phyloP scores from a whole-genome alignment of 345 rosid species.

The Abelmoschus esculentus region DNA sequence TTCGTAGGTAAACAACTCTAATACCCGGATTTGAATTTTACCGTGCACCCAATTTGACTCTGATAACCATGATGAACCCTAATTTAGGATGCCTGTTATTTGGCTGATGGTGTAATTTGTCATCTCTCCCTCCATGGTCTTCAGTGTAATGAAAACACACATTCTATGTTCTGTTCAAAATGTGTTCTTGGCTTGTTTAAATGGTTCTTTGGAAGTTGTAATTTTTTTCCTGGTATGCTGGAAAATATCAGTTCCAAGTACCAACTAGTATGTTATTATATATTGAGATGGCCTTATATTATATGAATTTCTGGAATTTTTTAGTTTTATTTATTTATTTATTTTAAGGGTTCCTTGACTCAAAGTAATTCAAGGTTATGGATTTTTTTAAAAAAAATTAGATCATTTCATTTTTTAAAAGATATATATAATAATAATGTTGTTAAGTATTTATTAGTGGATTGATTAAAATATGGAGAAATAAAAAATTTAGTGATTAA shows the following conservation, averaged over 20 bases:
- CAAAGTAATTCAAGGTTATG: too few species aligned
- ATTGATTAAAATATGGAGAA: too few species aligned
- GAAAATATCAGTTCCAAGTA: neutral
- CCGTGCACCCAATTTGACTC: constrained; percentile 12
- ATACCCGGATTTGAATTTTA: constrained; percentile 7
- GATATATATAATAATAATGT: too few species aligned
- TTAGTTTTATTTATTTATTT: neutral
- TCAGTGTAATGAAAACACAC: constrained; percentile 33
- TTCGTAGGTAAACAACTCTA: constrained; percentile 20
- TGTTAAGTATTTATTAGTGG: too few species aligned
- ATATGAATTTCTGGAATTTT: neutral
- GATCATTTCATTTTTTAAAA: too few species aligned
- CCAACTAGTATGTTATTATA: neutral
- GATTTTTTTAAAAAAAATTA: too few species aligned
- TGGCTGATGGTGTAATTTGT: neutral
- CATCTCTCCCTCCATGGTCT: neutral
- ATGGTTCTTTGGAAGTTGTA: neutral
- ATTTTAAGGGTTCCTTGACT: too few species aligned
- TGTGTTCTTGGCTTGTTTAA: neutral
- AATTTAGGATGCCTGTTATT: neutral
- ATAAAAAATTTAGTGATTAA: too few species aligned
- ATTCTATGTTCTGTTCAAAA: constrained; percentile 9
- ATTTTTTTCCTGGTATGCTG: neutral
- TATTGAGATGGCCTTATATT: neutral
- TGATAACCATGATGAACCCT: constrained; percentile 8